Conservation (phyloP, 371 early-diverging fungal species). For the Parasitella parasitica region DNA sequence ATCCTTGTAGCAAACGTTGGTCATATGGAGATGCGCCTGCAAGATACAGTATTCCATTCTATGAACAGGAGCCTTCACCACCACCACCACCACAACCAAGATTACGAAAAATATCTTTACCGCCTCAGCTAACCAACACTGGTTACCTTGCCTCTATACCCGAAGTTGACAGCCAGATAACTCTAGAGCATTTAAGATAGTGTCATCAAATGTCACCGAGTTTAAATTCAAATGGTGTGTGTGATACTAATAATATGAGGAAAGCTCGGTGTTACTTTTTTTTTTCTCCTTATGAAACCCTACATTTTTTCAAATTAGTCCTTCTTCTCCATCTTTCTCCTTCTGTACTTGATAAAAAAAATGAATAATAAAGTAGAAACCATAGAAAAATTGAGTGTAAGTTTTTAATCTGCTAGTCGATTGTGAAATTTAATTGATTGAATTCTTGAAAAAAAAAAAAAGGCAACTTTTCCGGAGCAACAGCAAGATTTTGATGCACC, state of each 20-base stretch:
- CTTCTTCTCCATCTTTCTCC: not conserved
- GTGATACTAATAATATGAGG: no score
- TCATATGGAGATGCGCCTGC: not conserved
- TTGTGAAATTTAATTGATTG: not conserved
- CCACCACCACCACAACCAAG: not conserved
- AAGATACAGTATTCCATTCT: not conserved
- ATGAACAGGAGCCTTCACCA: not conserved
- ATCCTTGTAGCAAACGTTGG: not conserved
- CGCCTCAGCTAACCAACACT: conserved; percentile 1
- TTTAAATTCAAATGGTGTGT: not conserved
- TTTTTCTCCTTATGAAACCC: not conserved
- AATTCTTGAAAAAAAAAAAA: not conserved
- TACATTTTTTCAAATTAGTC: not conserved
- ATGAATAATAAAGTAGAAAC: not conserved
- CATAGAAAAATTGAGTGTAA: not conserved
- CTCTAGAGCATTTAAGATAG: no score
- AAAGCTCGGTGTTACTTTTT: no score
- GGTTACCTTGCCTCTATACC: conserved; percentile 16
- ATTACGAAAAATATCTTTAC: not conserved
- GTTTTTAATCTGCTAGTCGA: not conserved
- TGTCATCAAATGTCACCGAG: no score
- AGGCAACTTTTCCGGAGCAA: not conserved
- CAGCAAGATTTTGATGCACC: conserved; percentile 15
- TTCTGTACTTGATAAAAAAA: not conserved
- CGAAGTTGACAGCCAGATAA: conserved; percentile 3